Conservation (phyloP, 768 basidiomycete genomes). For the Phaffia australis region DNA sequence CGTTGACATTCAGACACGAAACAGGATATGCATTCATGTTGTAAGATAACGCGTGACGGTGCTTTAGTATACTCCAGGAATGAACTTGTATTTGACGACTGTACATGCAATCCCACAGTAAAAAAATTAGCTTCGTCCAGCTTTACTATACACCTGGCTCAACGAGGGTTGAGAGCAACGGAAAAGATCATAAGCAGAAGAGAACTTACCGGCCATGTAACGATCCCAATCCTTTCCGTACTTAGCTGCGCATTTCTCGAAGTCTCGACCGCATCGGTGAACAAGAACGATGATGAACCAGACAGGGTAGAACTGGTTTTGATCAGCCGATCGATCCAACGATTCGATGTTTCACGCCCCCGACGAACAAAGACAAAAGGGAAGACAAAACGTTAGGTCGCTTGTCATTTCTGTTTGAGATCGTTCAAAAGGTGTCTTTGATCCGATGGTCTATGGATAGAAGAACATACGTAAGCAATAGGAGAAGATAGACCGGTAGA, state of each 20-base stretch:
- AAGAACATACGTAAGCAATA: conserved; percentile 12
- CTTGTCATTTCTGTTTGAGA: too few species aligned
- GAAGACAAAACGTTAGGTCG: too few species aligned
- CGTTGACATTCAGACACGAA: too few species aligned
- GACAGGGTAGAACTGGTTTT: conserved; percentile 5
- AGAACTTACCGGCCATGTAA: conserved; percentile 25
- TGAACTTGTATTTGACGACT: conserved; percentile 81
- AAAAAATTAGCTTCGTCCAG: not conserved
- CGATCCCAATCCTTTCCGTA: conserved; percentile 64
- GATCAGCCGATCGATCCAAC: not conserved
- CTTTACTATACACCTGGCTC: too few species aligned
- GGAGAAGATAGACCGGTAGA: conserved; percentile 50
- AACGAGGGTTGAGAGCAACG: not conserved
- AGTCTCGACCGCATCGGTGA: conserved; percentile 85
- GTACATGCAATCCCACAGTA: conserved; percentile 26
- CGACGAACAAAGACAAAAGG: too few species aligned
- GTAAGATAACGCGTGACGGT: conserved; percentile 4
- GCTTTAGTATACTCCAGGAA: conserved; percentile 66
- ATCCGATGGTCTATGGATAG: too few species aligned
- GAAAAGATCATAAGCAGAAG: not conserved
- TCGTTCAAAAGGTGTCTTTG: too few species aligned
- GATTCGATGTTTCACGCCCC: too few species aligned
- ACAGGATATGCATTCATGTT: not conserved
- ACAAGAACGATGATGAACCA: conserved; percentile 55
- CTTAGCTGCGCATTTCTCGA: conserved; percentile 82